Conservation (phyloP, 78 protist genomes). For the Trichosphaerium sp. region DNA sequence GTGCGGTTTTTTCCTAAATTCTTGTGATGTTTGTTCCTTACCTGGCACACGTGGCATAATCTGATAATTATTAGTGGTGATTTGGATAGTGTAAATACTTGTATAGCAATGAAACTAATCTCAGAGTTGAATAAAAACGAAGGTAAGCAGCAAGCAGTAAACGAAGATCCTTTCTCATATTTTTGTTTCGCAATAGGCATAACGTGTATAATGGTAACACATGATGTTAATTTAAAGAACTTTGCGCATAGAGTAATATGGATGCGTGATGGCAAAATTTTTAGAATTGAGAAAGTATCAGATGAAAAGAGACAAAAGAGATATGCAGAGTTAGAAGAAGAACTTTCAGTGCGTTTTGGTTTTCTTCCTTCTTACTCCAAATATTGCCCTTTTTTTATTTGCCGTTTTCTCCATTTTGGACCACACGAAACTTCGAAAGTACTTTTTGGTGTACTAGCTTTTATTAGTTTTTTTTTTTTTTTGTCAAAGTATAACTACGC, state of each 20-base stretch:
- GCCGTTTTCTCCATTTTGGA: no score
- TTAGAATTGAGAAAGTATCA: slow-evolving; percentile 1
- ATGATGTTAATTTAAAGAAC: slow-evolving; percentile 77
- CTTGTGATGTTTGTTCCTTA: not conserved
- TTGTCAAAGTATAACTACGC: no score
- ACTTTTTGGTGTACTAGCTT: no score
- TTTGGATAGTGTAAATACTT: slow-evolving; percentile 82
- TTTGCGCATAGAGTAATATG: slow-evolving; percentile 76
- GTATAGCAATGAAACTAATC: slow-evolving; percentile 71
- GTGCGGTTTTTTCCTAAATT: slow-evolving; percentile 2
- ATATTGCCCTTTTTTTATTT: no score
- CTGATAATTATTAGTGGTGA: slow-evolving; percentile 59
- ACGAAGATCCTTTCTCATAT: not conserved
- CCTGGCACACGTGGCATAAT: not conserved
- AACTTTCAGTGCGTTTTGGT: no score
- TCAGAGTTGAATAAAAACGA: slow-evolving; percentile 57
- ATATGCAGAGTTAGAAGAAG: no score
- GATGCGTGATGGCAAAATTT: slow-evolving; percentile 85
- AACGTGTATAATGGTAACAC: slow-evolving; percentile 92
- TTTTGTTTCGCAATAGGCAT: slow-evolving; percentile 21
- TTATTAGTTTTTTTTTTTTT: no score
- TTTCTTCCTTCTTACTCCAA: no score
- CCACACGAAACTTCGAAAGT: no score
- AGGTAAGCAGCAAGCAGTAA: not conserved
- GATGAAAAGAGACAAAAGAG: no score